phyloP scores from a whole-genome alignment of 331 rosid species.

The Acacia concinna region DNA sequence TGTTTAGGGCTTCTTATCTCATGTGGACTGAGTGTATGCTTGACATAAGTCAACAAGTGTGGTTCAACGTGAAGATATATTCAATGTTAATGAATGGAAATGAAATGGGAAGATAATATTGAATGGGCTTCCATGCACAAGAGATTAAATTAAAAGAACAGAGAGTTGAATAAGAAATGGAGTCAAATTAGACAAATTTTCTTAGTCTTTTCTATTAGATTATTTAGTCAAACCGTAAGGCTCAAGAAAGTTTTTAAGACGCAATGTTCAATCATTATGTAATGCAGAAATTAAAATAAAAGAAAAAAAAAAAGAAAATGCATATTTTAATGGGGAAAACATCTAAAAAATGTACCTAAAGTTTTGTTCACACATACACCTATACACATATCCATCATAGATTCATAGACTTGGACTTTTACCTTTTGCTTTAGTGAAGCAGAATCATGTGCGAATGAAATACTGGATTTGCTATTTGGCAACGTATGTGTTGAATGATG shows the following conservation, averaged over 20 bases:
- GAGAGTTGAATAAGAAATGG: not conserved
- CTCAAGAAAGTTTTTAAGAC: not conserved
- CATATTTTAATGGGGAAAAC: no score
- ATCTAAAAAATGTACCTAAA: no score
- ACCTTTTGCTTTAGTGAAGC: slow-evolving; percentile 5
- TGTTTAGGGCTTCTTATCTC: not conserved
- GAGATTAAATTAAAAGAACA: not conserved
- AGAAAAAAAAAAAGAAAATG: no score
- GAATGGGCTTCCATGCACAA: not conserved
- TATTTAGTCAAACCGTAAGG: not conserved
- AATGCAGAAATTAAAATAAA: no score
- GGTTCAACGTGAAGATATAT: not conserved
- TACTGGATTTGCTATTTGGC: not conserved
- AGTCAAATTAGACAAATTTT: not conserved
- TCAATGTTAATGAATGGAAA: not conserved
- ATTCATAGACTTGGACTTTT: not conserved
- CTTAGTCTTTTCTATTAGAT: not conserved
- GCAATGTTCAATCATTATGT: not conserved
- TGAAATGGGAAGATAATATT: not conserved
- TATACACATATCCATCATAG: not conserved
- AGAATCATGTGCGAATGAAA: not conserved
- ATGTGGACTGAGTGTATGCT: not conserved
- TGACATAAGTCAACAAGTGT: not conserved
- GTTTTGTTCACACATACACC: no score
- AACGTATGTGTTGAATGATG: not conserved